Conservation (phyloP, 2,329 filamentous ascomycete species). For the Dothistroma pini region DNA sequence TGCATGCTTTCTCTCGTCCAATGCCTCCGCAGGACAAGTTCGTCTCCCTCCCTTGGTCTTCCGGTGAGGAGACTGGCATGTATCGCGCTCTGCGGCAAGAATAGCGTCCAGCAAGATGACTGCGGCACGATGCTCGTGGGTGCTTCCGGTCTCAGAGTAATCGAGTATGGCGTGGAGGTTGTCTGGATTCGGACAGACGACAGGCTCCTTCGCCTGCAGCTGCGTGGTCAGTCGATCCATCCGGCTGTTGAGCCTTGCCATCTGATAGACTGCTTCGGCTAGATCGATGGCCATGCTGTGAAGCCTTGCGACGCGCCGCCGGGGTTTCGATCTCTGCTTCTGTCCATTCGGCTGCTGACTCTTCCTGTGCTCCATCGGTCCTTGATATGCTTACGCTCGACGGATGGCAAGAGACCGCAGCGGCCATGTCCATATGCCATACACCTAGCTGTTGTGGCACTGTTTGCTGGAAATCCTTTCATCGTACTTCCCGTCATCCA, state of each 20-base stretch:
- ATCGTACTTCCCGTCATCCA: background rate
- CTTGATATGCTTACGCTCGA: background rate
- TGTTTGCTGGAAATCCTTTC: background rate
- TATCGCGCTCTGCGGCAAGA: background rate
- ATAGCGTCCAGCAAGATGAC: background rate
- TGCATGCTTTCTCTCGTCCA: background rate
- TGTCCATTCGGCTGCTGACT: background rate
- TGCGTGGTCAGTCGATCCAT: background rate
- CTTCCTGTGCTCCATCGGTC: background rate
- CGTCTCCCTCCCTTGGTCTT: background rate
- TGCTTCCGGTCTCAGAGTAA: background rate
- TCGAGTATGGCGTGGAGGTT: background rate
- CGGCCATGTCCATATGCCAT: background rate
- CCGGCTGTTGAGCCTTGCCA: slow-evolving; percentile 3
- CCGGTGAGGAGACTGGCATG: background rate
- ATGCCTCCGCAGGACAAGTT: background rate
- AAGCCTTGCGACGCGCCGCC: background rate
- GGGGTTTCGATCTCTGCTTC: background rate
- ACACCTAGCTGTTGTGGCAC: background rate
- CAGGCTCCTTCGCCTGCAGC: background rate
- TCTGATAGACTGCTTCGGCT: background rate
- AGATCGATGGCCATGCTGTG: background rate
- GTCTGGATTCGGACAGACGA: background rate
- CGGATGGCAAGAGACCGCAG: background rate
- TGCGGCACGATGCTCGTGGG: background rate